Evolutionary conservation across 2,329 filamentous ascomycete genomes (phyloP), one percentile per base, ranked within the genome.

Genomic region (Stachybotrys elegans): DNA sequence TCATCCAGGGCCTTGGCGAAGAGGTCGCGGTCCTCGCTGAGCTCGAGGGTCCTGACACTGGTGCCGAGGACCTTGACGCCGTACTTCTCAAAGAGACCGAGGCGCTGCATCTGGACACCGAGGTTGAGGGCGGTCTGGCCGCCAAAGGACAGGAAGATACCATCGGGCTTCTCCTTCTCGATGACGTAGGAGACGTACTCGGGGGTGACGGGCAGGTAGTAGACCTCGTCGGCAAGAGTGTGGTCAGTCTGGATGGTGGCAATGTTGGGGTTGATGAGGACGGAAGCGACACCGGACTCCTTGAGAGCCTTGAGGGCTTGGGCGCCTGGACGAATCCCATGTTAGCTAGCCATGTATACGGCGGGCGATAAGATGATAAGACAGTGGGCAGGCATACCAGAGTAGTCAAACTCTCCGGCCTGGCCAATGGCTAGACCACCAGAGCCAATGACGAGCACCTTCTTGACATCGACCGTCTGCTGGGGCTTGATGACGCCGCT

Each of bases 161-260:
- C 93, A 73, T 98, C 93, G 34, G 93, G 93, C 64, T 84, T 82
- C 72, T 97, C 93, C 61, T 87, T 85, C 75, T 97, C 90, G 65
- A 98, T 97, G 50, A 98, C 92, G 69, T 97, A 92, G 60, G 86
- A 86, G 62, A 96, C 91, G 71, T 97, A 98, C 78, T 97, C 92
- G 52, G 92, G 87, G 16, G 93, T 98, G 58, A 98, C 91, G 45
- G 93, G 93, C 29, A 97, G 84, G 70, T 96, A 97, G 78, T 97
- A 97, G 60, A 97, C 87, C 72, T 97, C 91, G 63, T 97, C 92
- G 61, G 90, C 90, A 63, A 97, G 86, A 60, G 86, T 84, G 76
- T 97, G 92, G 67, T 94, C 90, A 57, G 92, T 97, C 72, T 97
- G 92, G 61, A 97, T 97, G 46, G 93, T 97, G 48, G 92, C 92